Percentiles rank a stretch among this genome's conserved stretches.
phyloP scores from a whole-genome alignment of 345 rosid genomes.

The Pugionium cornutum region DNA sequence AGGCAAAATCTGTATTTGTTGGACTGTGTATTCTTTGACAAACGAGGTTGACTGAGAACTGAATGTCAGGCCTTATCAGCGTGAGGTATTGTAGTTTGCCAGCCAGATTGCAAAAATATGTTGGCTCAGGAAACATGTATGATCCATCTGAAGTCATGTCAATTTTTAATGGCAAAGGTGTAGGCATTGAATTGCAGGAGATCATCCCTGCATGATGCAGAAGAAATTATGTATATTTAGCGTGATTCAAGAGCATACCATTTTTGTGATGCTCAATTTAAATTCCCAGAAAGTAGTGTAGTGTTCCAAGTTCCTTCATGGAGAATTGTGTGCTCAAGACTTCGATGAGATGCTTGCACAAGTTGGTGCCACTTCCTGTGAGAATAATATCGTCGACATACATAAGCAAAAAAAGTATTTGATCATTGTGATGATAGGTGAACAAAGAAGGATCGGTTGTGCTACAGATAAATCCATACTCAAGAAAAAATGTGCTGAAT shows the following conservation, averaged over 20 bases:
- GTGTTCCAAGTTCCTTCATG: neutral
- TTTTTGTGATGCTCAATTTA: neutral
- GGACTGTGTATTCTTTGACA: neutral
- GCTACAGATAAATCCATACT: neutral
- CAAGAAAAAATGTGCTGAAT: neutral
- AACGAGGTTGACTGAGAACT: neutral
- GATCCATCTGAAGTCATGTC: neutral
- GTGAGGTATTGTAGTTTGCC: neutral
- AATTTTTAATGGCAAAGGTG: neutral
- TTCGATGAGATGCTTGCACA: neutral
- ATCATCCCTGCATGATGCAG: neutral
- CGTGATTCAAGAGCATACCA: neutral
- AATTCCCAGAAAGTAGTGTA: neutral
- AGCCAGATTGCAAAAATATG: neutral
- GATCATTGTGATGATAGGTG: neutral
- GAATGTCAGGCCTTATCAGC: neutral
- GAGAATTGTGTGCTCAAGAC: neutral
- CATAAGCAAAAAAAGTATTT: neutral
- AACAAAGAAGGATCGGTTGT: neutral
- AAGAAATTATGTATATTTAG: neutral
- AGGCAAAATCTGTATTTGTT: neutral
- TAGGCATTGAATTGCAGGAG: neutral
- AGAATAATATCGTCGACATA: neutral
- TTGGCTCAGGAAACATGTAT: neutral
- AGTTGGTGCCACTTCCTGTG: neutral